phyloP scores from a whole-genome alignment of 1,284 basidiomycete genomes.

The Puccinia hordei region DNA sequence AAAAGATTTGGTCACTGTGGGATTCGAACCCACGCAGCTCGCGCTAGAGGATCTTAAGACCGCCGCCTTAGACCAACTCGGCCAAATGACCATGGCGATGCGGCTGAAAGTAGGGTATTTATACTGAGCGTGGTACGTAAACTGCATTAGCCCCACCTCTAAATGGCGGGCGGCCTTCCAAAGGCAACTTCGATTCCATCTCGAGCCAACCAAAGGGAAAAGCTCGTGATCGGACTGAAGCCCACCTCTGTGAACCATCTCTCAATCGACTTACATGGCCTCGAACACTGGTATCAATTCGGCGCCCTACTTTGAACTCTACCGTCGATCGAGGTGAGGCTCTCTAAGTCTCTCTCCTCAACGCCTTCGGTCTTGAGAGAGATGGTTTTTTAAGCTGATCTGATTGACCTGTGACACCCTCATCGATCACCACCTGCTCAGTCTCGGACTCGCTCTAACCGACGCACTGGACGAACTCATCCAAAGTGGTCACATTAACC shows the following conservation, averaged over 20 bases:
- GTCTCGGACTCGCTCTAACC: constrained; percentile 96
- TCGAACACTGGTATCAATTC: constrained; percentile 28
- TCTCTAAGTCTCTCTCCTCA: constrained; percentile 74
- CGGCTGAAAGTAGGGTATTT: background rate
- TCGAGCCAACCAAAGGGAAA: background rate
- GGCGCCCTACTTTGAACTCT: constrained; percentile 52
- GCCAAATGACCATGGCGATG: constrained; percentile 28
- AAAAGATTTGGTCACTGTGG: constrained; percentile 37
- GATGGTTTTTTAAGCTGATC: constrained; percentile 64
- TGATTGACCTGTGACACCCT: no score
- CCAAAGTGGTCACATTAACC: constrained; percentile 92
- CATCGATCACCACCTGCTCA: constrained; percentile 59
- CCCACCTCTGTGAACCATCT: background rate
- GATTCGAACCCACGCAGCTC: constrained; percentile 51
- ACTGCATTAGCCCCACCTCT: no score
- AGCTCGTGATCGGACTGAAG: background rate
- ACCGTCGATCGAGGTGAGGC: constrained; percentile 52
- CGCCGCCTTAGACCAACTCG: constrained; percentile 51
- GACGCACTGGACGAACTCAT: constrained; percentile 98
- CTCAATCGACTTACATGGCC: constrained; percentile 58
- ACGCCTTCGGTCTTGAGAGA: constrained; percentile 96
- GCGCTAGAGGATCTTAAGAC: constrained; percentile 50
- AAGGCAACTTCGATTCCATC: no score
- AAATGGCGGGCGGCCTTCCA: no score
- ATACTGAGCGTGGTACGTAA: no score